Percentiles rank a stretch among this genome's conserved stretches.
These are phyloP conservation scores for Hypsizygus marmoreus DNA, from an alignment of 768 basidiomycete species.

Conservation along the genomic window DNA sequence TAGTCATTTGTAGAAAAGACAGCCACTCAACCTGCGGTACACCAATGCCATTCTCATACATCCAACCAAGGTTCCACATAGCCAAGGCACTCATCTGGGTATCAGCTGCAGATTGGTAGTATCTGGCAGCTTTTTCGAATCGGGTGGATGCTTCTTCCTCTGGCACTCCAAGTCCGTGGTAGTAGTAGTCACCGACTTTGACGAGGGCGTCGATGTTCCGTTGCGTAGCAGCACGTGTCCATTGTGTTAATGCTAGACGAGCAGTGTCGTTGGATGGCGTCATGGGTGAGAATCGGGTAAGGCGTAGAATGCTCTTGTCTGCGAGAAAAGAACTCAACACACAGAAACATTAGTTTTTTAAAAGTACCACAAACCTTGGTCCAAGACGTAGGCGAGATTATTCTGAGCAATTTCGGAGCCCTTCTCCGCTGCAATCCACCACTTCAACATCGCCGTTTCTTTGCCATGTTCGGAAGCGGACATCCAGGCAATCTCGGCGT, in stretches of 20 bases:
- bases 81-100: slow-evolving; percentile 92
- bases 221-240: slow-evolving; percentile 93
- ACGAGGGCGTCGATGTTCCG: slow-evolving; percentile 96
- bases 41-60: slow-evolving; percentile 97
- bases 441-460: slow-evolving; percentile 85
- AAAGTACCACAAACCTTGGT: slow-evolving; percentile 66
- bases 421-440: slow-evolving; percentile 94
- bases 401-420: slow-evolving; percentile 94
- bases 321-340: neutral
- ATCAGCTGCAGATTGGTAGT: slow-evolving; percentile 93
- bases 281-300: slow-evolving; percentile 67
- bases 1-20: neutral
- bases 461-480: slow-evolving; percentile 69
- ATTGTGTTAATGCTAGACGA: slow-evolving; percentile 83
- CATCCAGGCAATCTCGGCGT: slow-evolving; percentile 79
- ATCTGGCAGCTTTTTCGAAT: slow-evolving; percentile 89
- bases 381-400: slow-evolving; percentile 89
- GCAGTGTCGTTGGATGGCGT: slow-evolving; percentile 85
- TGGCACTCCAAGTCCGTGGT: slow-evolving; percentile 80
- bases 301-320: slow-evolving; percentile 74
- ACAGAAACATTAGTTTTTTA: neutral
- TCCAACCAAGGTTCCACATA: slow-evolving; percentile 99
- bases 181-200: slow-evolving; percentile 98
- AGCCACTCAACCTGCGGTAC: slow-evolving; percentile 67
- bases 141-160: slow-evolving; percentile 64